These are phyloP conservation scores for Diddensiella caesifluorescens DNA, from an alignment of 805 yeast species.

Conservation along the genomic window DNA sequence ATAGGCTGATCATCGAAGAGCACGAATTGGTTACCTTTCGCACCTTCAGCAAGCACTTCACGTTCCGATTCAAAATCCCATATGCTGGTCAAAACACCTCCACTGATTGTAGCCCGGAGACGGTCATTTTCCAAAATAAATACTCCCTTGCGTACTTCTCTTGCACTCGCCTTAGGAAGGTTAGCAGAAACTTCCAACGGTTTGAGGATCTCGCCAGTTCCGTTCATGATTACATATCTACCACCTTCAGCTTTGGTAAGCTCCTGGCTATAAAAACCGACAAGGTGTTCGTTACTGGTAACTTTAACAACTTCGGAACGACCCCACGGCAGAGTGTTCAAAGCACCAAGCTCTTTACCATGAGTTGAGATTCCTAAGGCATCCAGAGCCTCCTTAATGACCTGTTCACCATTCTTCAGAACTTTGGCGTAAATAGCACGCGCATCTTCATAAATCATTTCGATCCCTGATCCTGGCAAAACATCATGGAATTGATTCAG, in stretches of 20 bases:
- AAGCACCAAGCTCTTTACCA: slow-evolving; percentile 18
- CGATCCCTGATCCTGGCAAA: slow-evolving; percentile 95
- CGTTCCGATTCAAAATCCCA: slow-evolving; percentile 53
- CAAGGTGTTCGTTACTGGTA: slow-evolving; percentile 17
- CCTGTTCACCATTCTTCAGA: slow-evolving; percentile 44
- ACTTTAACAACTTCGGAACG: slow-evolving; percentile 44
- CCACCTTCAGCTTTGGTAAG: slow-evolving; percentile 1
- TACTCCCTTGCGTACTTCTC: slow-evolving; percentile 36
- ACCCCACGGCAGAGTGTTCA: slow-evolving; percentile 65
- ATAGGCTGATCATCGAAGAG: slow-evolving; percentile 87
- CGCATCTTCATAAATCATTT: slow-evolving; percentile 88
- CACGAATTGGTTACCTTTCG: slow-evolving; percentile 73
- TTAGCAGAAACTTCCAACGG: slow-evolving; percentile 5
- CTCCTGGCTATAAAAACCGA: not conserved
- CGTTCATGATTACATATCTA: not conserved
- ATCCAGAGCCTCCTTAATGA: slow-evolving; percentile 49
- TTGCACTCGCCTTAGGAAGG: slow-evolving; percentile 38
- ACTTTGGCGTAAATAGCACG: slow-evolving; percentile 66
- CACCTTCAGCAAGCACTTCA: slow-evolving; percentile 60
- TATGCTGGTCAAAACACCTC: slow-evolving; percentile 60
- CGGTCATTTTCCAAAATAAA: slow-evolving; percentile 57
- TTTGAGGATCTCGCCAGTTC: slow-evolving; percentile 10
- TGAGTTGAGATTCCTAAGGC: slow-evolving; percentile 34
- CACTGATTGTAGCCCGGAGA: slow-evolving; percentile 53
- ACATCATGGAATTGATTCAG: slow-evolving; percentile 96